A percentile compares a stretch with the other conserved stretches of the same genome.
These are phyloP conservation scores for Immersiporthe knoxdaviesiana DNA, from an alignment of 2,329 filamentous ascomycete species.

Conservation along the genomic window DNA sequence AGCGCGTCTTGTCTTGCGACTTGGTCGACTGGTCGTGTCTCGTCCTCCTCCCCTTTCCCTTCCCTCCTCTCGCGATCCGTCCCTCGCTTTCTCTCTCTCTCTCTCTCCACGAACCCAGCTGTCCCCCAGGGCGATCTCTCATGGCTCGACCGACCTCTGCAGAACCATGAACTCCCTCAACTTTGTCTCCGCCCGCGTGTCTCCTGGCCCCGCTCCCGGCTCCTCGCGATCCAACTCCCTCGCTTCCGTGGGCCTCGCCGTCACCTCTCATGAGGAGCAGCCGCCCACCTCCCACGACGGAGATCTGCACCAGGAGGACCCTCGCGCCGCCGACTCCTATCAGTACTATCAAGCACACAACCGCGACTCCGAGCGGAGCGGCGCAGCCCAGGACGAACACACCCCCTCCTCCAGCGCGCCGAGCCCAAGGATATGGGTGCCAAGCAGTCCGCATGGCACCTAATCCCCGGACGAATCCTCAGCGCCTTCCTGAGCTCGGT, in stretches of 20 bases:
- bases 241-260: slow-evolving; percentile 53
- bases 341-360: slow-evolving; percentile 41
- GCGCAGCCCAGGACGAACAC: slow-evolving; percentile 61
- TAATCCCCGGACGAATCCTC: slow-evolving; percentile 70
- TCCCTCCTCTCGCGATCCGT: neutral
- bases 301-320: slow-evolving; percentile 42
- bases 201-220: slow-evolving; percentile 59
- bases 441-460: slow-evolving; percentile 54
- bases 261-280: slow-evolving; percentile 47
- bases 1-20: slow-evolving; percentile 1
- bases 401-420: slow-evolving; percentile 63
- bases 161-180: slow-evolving; percentile 95
- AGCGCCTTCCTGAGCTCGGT: slow-evolving; percentile 75
- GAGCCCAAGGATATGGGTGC: slow-evolving; percentile 38
- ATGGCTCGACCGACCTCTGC: slow-evolving; percentile 57
- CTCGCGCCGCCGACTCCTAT: slow-evolving; percentile 39
- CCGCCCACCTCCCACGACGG: slow-evolving; percentile 32
- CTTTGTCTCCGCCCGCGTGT: slow-evolving; percentile 85
- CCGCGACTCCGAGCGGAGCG: slow-evolving; percentile 30
- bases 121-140: slow-evolving; percentile 34
- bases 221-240: slow-evolving; percentile 66
- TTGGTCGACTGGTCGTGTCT: neutral
- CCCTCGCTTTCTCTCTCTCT: too few species aligned
- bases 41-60: neutral
- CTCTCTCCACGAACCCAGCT: neutral